Evolutionary conservation across 1,139 yeast genomes (phyloP).

Genomic region (Fermentozyma sake): DNA sequence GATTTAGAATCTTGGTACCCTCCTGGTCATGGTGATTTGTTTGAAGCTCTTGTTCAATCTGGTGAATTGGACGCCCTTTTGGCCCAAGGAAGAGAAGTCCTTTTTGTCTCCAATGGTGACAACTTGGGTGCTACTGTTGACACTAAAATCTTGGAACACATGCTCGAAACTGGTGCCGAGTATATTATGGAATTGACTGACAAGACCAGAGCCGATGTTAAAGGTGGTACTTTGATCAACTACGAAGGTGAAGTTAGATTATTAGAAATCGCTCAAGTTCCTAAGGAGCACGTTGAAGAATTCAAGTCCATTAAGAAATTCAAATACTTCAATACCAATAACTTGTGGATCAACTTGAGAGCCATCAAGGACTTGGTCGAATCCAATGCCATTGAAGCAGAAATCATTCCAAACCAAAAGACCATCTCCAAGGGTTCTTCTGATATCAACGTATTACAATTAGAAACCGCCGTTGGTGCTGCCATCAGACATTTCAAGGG

Average conservation of each 20-base stretch:
- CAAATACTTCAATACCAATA: constrained; percentile 96
- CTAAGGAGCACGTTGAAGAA: constrained; percentile 97
- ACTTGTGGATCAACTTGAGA: constrained; percentile 92
- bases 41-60: constrained; percentile 81
- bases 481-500: constrained; percentile 94
- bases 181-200: constrained; percentile 98
- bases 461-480: constrained; percentile 99
- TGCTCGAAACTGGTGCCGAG: constrained; percentile 88
- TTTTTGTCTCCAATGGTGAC: constrained; percentile 97
- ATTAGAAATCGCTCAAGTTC: constrained; percentile 97
- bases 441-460: constrained; percentile 84
- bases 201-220: constrained; percentile 98
- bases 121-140: constrained; percentile 98
- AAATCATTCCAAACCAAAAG: constrained; percentile 93
- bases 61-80: constrained; percentile 90
- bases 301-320: constrained; percentile 96
- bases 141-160: constrained; percentile 82
- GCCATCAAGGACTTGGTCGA: constrained; percentile 93
- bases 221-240: constrained; percentile 97
- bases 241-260: constrained; percentile 93
- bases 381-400: constrained; percentile 76
- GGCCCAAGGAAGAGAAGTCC: constrained; percentile 89
- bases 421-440: constrained; percentile 70
- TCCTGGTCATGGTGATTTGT: constrained; percentile 98
- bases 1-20: constrained; percentile 91